Evolutionary conservation across 352 stramenopile genomes (phyloP), one percentile per base, ranked within the genome.

Genomic region (Globisporangium camurandrum): DNA sequence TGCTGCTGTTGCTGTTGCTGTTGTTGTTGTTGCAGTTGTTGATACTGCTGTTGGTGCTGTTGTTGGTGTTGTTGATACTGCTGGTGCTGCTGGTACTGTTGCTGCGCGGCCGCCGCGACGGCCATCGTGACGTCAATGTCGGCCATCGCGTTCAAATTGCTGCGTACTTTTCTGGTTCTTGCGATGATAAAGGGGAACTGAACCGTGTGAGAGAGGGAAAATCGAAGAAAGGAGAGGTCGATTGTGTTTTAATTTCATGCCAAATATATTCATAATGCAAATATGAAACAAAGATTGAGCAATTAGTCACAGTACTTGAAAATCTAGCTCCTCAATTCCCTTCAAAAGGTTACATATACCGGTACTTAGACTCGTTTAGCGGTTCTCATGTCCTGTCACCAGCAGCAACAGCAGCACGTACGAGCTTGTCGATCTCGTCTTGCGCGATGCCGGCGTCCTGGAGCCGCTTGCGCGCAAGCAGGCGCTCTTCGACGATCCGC

Each of bases 401-500:
- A n/a, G n/a, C n/a, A n/a, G n/a, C n/a, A n/a, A n/a, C n/a, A n/a
- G n/a, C n/a, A n/a, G n/a, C n/a, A n/a, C n/a, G n/a, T n/a, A n/a
- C n/a, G n/a, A 58, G 23, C 43, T 41, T 51, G 27, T 58, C 51
- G 26, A 58, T 52, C 44, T 58, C 51, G 36, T 51, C 43, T 20
- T 58, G 43, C 5, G 43, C 12, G 27, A 58, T 52, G 43, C 51
- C 51, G 1, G 51, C 51, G 22, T 58, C 51, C 19, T 58, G 51
- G 7, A 58, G 51, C 2, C 51, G 51, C 44, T 58, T 58, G 51
- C 51, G 51, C 19, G 51, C 51, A 26, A 58, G 51, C 27, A 58
- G 46, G 51, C 52, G 51, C 36, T 58, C 51, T 39, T 58, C 51
- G 14, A 58, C 26, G 28, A 58, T 58, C 34, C 50, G 50, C 43